Base-by-base conservation (phyloP, 306 rosid genomes). In the Pterocarpus santalinus region DNA sequence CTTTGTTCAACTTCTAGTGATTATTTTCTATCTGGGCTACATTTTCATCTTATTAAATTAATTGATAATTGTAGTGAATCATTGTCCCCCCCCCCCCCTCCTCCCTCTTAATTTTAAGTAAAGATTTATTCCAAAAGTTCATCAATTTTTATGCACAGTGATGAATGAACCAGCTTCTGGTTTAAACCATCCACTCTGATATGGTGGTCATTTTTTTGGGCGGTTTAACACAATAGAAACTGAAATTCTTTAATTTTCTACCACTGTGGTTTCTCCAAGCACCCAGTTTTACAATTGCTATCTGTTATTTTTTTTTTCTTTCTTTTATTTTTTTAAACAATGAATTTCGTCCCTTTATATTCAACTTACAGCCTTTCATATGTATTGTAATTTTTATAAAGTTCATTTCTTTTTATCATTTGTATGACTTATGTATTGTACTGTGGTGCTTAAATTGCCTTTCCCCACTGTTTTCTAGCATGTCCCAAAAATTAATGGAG, bases 401-500 rank as follows among this genome's bases (percentile, higher is more conserved):
- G 72, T 57, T 81, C 81, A 46, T 39, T 36, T 80, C 15, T 79
- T 7, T 76, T 53, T 11, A 69, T 68, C 57, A 17, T 30, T 60
- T 12, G 58, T 38, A 76, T 10, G 43, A 60, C 41, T 79, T 78
- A 12, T 32, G 70, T 65, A 16, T 58, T 51, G 30, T 51, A 77
- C 46, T 30, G 22, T 2, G 36, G 32, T 51, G 33, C 82, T 82
- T 62, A 82, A 62, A 33, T 43, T 69, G 67, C 58, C 16, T 46
- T 69, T 65, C 65, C 72, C 51, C 72, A 57, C 44, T 72, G 56
- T 75, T 83, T 65, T 69, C 61, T 85, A 93, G 97, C 97, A 91
- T 85, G 88, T 93, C 85, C 97, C 97, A 28, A 90, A 88, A 84
- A 93, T 91, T 76, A 93, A 93, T 70, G 97, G 97, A 61, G 97